Base-by-base conservation (phyloP, 2,329 filamentous ascomycete genomes). In the Exutisphaerella laricina region DNA sequence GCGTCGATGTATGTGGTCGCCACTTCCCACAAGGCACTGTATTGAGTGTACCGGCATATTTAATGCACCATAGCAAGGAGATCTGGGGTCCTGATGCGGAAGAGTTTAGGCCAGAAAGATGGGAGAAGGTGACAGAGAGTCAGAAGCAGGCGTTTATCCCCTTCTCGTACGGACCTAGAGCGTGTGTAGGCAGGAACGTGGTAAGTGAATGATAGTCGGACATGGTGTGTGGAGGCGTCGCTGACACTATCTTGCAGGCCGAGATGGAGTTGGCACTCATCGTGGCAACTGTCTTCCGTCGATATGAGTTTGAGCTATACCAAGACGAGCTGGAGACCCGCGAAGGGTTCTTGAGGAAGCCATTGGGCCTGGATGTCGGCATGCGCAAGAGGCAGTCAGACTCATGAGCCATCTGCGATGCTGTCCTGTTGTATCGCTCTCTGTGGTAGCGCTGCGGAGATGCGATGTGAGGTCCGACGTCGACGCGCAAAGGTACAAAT, bases 1-100 rank as follows among this genome's bases (percentile, higher is more conserved):
- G 85, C 6, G 63, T 89, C 21, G 73, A 75, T 0, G 72, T 94
- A 43, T 65, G 68, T 13, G 83, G 79, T 4, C 77, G 80, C 55
- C 77, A 78, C 59, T 94, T 89, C 70, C 79, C 84, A 23, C 58
- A 59, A 36, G 65, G 66, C 8, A 59, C 62, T 2, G 60, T 68
- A 1, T 51, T 69, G 5, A 65, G 61, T 30, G 65, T 68, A 2
- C 66, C 66, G 3, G 64, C 64, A 8, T 69, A 66, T 46, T 64
- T 62, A 0, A 63, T 68, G 34, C 66, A 69, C 40, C 66, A 66
- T 31, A 62, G 63, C 50, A 58, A 58, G 22, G 60, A 63, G 34
- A 64, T 68, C 36, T 68, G 66, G 66, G 66, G 66, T n/a, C 44
- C 54, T 1, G 64, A 68, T 49, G 66, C 65, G 4, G 63, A 65